Evolutionary conservation across 73 alveolate genomes (phyloP), one percentile per base, ranked within the genome.

Genomic region (Stentor coeruleus): DNA sequence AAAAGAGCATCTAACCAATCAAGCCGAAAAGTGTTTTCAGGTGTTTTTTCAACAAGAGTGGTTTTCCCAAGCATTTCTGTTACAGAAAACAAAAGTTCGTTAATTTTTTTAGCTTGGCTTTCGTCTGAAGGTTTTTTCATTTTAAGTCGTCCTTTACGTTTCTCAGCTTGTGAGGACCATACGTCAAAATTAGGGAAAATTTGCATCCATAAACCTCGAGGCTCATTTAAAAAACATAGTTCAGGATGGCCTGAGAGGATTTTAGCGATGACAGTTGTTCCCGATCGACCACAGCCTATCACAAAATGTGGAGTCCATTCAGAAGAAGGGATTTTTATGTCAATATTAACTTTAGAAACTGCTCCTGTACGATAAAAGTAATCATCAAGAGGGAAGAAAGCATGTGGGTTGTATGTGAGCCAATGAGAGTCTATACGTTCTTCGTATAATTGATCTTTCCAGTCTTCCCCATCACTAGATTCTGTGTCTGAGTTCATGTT

Each of bases 241-340:
- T 66, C 79, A 26, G 79, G 79, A 2, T 66, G 79, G 33, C 49
- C 79, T 66, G 79, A 66, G 37, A 66, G 79, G n/a, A 66, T 0
- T 31, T 66, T 66, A 26, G 40, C n/a, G 37, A 66, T 20, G 1
- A 66, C 79, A 28, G 79, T 66, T 33, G 79, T 20, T 20, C 79
- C 79, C 0, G 79, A 66, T 31, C 79, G 79, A 15, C 79, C 79
- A 66, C 79, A 66, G 41, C 79, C 79, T 14, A 66, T 66, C 1
- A 66, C 14, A 40, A 66, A 66, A 40, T 15, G 15, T 20, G 79
- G 79, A 20, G 20, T 66, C 41, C 79, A 66, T 1, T 37, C 36
- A 20, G 36, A 1, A 2, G 79, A 40, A 66, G 79, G 79, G n/a
- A 11, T 15, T 66, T 66, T 20, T 14, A 15, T 1, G 2, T 66